Base-by-base conservation (phyloP, 106 monocot species). In the Acorus gramineus region DNA sequence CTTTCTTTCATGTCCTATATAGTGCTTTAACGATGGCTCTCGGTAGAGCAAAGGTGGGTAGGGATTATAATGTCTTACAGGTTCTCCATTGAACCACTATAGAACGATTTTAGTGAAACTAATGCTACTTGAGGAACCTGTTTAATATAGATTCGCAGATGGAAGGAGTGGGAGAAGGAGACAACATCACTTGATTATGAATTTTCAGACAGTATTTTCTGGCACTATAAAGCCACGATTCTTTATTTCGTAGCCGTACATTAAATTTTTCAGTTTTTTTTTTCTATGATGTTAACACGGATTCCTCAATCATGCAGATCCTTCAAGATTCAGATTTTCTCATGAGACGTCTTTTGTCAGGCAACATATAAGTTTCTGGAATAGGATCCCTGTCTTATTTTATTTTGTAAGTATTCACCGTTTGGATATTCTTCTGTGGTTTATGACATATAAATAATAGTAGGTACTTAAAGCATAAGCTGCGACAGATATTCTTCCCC, bases 291-390 rank as follows among this genome's bases (percentile, higher is more conserved):
- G 28, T 48, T 47, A 63, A 6, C 14, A 2, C 14, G 14, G 14
- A 13, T 4, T 52, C 59, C 59, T 71, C 4, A 69, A 64, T 9
- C 54, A 28, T 79, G 63, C 77, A 89, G 89, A 89, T 74, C 89
- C 85, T 63, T 65, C 82, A 66, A 79, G 77, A 70, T 85, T 89
- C 74, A 89, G 89, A 61, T 80, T 85, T 64, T 63, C 82, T 8
- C 85, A 82, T 53, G 89, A 85, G 75, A 89, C 85, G 63, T 89
- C 89, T 44, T 89, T 89, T 73, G 89, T 89, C 52, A 82, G 77
- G 63, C 82, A 75, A 12, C 89, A 89, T 60, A 59, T 74, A 60
- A 85, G 77, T 64, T 69, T 64, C 57, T 85, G 79, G 77, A 82
- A 89, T 53, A 74, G 14, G 54, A 57, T 63, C 12, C 52, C 66